Evolutionary conservation across 2,329 filamentous ascomycete species (phyloP).

Genomic region (Bimuria novae-zelandiae): DNA sequence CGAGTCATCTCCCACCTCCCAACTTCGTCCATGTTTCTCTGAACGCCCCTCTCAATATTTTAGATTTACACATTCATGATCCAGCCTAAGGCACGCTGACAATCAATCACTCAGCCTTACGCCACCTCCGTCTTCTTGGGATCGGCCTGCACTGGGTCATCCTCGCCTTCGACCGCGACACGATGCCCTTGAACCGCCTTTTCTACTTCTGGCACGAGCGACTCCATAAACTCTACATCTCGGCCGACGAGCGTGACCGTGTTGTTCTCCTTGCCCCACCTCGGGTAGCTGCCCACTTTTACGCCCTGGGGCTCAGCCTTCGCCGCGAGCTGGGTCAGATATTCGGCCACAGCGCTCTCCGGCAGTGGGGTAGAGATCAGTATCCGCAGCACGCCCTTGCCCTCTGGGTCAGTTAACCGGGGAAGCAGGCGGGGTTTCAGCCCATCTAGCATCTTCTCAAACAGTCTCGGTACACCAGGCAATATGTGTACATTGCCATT

Average conservation of each 20-base stretch:
- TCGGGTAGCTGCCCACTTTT: constrained; percentile 94
- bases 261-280: constrained; percentile 86
- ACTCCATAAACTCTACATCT: constrained; percentile 77
- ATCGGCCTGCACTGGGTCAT: constrained; percentile 48
- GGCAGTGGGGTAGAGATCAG: constrained; percentile 85
- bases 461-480: constrained; percentile 85
- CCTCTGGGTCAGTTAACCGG: constrained; percentile 77
- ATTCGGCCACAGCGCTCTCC: constrained; percentile 84
- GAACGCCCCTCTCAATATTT: constrained; percentile 10
- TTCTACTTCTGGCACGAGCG: constrained; percentile 76
- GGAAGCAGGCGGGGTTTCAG: constrained; percentile 72
- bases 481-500: constrained; percentile 94
- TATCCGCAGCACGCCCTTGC: constrained; percentile 77
- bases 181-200: constrained; percentile 73
- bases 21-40: constrained; percentile 8
- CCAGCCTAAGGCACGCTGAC: not conserved
- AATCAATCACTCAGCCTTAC: constrained; percentile 32
- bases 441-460: constrained; percentile 76
- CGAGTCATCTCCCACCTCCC: constrained; percentile 1
- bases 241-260: constrained; percentile 85
- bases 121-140: constrained; percentile 38
- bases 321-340: constrained; percentile 77
- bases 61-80: constrained; percentile 5
- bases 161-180: constrained; percentile 69
- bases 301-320: constrained; percentile 75